Percentiles rank a stretch among this genome's conserved stretches.
Evolutionary conservation across 345 rosid species (phyloP).

Genomic region (Salix arbutifolia): DNA sequence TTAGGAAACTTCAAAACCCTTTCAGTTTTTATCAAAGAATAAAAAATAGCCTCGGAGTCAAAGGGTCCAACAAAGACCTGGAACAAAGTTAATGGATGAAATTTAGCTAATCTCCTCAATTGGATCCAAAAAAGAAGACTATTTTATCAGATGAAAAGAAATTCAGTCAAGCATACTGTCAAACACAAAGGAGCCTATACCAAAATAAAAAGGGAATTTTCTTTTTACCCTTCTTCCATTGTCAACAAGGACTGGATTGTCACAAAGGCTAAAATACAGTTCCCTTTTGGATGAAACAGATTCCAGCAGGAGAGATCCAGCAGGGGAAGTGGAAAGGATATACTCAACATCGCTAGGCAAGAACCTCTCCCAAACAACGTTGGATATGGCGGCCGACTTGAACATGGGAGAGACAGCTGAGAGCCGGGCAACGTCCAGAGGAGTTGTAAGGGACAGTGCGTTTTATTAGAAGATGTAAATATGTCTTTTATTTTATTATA

Average conservation of each 20-base stretch:
- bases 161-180: background rate
- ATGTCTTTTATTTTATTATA: too few species aligned
- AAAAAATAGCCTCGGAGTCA: too few species aligned
- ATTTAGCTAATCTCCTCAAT: too few species aligned
- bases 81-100: too few species aligned
- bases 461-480: too few species aligned
- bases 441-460: constrained; percentile 40
- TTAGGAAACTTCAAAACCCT: too few species aligned
- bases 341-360: constrained; percentile 37
- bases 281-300: constrained; percentile 37
- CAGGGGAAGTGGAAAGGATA: constrained; percentile 22
- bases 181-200: background rate
- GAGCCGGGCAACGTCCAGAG: constrained; percentile 42
- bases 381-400: constrained; percentile 46
- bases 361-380: constrained; percentile 56
- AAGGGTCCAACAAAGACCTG: too few species aligned
- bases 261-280: constrained; percentile 40
- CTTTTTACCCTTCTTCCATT: constrained; percentile 46
- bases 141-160: background rate
- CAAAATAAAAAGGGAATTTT: background rate
- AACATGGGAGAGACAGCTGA: constrained; percentile 43
- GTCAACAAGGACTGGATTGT: constrained; percentile 44
- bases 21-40: too few species aligned
- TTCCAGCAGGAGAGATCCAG: background rate
- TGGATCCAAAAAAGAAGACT: too few species aligned